Evolutionary conservation across 306 rosid genomes (phyloP), one percentile per base, ranked within the genome.

Genomic region (Prosopis cineraria): DNA sequence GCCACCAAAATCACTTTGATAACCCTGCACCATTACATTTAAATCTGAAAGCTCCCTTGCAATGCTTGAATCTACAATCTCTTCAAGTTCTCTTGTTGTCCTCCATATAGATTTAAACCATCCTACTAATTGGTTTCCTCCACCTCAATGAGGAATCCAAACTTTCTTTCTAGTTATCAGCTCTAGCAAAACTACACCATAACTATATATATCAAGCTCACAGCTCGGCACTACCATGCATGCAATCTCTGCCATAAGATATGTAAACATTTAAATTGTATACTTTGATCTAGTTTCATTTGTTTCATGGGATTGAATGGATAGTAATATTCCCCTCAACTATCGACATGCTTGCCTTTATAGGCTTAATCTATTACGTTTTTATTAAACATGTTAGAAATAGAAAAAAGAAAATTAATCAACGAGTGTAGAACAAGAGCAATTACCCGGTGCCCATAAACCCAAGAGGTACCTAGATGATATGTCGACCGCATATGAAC

Each of bases 131-230:
- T 53, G 12, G 62, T 53, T 53, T 53, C 62, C 62, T 20, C 11
- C 83, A 70, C 89, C 68, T 13, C 20, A 84, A 85, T 5, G 81
- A 80, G 6, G 79, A 52, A 75, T 84, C 89, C 68, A 83, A 36
- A 85, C 90, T 80, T 83, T 83, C 84, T 78, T 89, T 69, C 91
- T 56, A 8, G 30, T 53, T 3, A 55, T 33, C 22, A 63, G 43
- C 44, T 63, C 44, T 3, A 63, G 43, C 69, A 34, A 83, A 31
- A 90, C 88, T 11, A 88, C 86, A 19, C 94, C 94, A 2, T 80
- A 90, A 53, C 90, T 82, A 58, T 80, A 90, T 19, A 82, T 86
- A 40, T 90, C 91, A 14, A 88, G 76, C 41, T 84, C 88, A 70
- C 70, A 70, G 29, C 82, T 79, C 52, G 19, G 77, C n/a, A 25